A percentile compares a stretch with the other conserved stretches of the same genome.
Evolutionary conservation across 1,139 yeast genomes (phyloP).

Genomic region (Zygosaccharomyces sapae): DNA sequence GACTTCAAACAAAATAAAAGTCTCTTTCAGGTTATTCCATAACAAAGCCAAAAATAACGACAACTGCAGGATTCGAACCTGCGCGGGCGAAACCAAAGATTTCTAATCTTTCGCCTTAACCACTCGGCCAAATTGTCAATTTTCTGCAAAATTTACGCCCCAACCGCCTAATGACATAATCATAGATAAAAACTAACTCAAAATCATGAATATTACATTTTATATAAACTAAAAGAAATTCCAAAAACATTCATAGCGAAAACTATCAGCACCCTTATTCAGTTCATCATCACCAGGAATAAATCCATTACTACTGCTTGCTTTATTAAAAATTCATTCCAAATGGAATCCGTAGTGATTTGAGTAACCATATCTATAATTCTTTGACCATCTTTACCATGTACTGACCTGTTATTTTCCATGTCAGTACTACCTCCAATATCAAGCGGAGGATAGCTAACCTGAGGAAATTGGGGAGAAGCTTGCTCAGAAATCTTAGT

Average conservation of each 20-base stretch:
- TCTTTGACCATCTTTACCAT: slow-evolving; percentile 46
- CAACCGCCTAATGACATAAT: too few species aligned
- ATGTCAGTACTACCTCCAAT: background rate
- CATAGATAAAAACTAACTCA: background rate
- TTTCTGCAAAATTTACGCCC: too few species aligned
- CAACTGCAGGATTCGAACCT: slow-evolving; percentile 41
- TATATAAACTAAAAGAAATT: too few species aligned
- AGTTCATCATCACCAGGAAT: background rate
- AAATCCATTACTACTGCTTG: slow-evolving; percentile 3
- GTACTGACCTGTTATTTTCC: background rate
- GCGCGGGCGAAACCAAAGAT: slow-evolving; percentile 46
- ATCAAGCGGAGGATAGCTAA: background rate
- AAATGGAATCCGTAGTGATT: slow-evolving; percentile 64
- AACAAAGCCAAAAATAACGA: slow-evolving; percentile 27
- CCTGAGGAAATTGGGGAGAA: slow-evolving; percentile 9
- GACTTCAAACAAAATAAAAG: background rate
- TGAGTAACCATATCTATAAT: slow-evolving; percentile 61
- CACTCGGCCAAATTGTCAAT: slow-evolving; percentile 52
- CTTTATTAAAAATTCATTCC: slow-evolving; percentile 62
- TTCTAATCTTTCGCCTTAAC: slow-evolving; percentile 54
- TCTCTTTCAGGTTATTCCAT: too few species aligned
- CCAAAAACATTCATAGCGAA: background rate
- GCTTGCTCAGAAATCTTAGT: slow-evolving; percentile 9
- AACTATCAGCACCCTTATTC: background rate
- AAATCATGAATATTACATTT: background rate